These are phyloP conservation scores for Magnusiomyces sp. DNA, from an alignment of 1,139 yeast species.

Conservation along the genomic window DNA sequence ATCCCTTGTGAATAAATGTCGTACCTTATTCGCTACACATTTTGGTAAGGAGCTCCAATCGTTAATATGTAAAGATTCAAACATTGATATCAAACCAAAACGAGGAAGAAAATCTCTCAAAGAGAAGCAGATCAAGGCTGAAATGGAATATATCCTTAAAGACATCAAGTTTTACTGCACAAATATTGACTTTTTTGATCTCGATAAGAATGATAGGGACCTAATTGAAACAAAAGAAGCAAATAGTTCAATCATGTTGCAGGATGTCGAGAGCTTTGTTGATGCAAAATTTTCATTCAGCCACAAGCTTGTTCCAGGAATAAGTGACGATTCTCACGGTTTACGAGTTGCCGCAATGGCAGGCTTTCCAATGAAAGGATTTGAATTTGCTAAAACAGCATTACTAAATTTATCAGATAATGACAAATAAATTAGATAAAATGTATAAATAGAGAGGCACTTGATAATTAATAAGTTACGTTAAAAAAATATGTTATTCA, in stretches of 20 bases:
- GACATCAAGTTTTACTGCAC: conserved; percentile 40
- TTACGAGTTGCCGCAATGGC: conserved; percentile 58
- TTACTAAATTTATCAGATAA: not conserved
- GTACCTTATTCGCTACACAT: conserved; percentile 89
- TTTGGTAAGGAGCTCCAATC: conserved; percentile 61
- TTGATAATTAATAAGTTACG: too few relatives aligned
- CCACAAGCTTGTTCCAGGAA: conserved; percentile 61
- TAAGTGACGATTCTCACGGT: conserved; percentile 73
- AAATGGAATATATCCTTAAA: conserved; percentile 11
- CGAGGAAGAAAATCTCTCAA: conserved; percentile 4
- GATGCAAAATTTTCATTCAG: conserved; percentile 37
- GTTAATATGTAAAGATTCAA: conserved; percentile 28
- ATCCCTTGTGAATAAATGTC: conserved; percentile 48
- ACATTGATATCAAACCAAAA: conserved; percentile 20
- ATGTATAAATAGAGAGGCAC: too few relatives aligned
- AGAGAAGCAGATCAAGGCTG: not conserved
- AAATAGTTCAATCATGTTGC: conserved; percentile 9
- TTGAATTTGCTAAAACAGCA: conserved; percentile 30
- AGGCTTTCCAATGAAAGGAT: conserved; percentile 64
- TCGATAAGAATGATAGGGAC: not conserved
- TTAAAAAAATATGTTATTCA: too few relatives aligned
- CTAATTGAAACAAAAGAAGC: conserved; percentile 1
- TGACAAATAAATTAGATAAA: too few relatives aligned
- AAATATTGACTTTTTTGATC: conserved; percentile 31
- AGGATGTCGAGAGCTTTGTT: not conserved